Evolutionary conservation across 768 basidiomycete genomes (phyloP).

Genomic region (Psilocybe sp.): DNA sequence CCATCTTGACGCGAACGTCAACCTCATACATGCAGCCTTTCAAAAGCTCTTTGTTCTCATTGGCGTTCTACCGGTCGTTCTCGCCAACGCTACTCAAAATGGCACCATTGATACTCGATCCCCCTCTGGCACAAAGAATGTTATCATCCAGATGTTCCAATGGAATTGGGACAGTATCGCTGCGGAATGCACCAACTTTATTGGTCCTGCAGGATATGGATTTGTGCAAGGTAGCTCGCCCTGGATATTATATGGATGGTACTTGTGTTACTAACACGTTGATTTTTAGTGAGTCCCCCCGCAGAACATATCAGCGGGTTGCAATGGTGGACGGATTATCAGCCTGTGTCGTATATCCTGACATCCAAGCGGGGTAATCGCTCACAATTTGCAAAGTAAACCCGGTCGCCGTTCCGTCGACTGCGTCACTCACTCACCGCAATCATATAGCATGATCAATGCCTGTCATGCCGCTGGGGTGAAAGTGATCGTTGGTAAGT

Average conservation of each 20-base stretch:
- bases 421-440: not conserved
- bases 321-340: slow-evolving; percentile 79
- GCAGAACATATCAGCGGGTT: slow-evolving; percentile 55
- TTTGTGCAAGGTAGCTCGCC: slow-evolving; percentile 56
- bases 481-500: slow-evolving; percentile 49
- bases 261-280: not conserved
- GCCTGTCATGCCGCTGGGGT: slow-evolving; percentile 56
- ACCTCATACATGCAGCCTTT: no score
- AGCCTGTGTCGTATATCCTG: slow-evolving; percentile 62
- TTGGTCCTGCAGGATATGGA: slow-evolving; percentile 69
- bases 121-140: slow-evolving; percentile 33
- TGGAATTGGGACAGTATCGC: slow-evolving; percentile 65
- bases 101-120: slow-evolving; percentile 15
- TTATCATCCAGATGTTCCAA: slow-evolving; percentile 72
- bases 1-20: no score
- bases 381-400: slow-evolving; percentile 41
- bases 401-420: slow-evolving; percentile 3
- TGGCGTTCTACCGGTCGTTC: not conserved
- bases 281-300: slow-evolving; percentile 41
- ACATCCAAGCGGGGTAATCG: slow-evolving; percentile 66
- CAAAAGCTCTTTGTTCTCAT: not conserved
- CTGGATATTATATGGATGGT: not conserved
- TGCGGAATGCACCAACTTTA: slow-evolving; percentile 59
- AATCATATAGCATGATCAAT: slow-evolving; percentile 37
- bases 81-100: not conserved